Conservation (phyloP, 2,329 filamentous ascomycete species). For the Geoglossum cookeanum region DNA sequence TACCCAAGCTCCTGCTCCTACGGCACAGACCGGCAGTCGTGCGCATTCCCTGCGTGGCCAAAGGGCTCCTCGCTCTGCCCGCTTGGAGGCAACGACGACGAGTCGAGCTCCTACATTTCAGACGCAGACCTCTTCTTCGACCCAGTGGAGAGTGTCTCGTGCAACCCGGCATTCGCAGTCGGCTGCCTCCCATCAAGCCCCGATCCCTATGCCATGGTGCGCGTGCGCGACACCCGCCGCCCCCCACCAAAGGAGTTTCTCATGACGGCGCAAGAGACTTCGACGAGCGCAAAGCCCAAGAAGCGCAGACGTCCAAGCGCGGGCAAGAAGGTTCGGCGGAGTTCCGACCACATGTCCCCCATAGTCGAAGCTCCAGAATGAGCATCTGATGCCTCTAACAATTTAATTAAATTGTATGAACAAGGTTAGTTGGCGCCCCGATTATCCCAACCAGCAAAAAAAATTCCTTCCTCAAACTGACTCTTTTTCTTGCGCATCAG, state of each 20-base stretch:
- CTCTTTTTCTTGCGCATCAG: too few relatives aligned
- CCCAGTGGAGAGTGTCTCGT: conserved; percentile 29
- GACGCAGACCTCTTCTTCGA: conserved; percentile 42
- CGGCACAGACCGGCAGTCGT: conserved; percentile 21
- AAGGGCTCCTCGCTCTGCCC: conserved; percentile 30
- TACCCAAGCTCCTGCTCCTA: conserved; percentile 18
- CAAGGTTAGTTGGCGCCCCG: too few relatives aligned
- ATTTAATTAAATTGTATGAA: too few relatives aligned
- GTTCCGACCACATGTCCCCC: not conserved
- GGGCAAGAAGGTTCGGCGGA: not conserved
- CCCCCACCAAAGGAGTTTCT: conserved; percentile 1
- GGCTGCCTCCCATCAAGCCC: conserved; percentile 8
- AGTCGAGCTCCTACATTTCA: conserved; percentile 24
- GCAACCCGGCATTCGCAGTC: conserved; percentile 25
- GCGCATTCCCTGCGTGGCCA: conserved; percentile 41
- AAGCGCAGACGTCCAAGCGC: not conserved
- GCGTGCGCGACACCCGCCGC: not conserved
- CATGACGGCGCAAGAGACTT: not conserved
- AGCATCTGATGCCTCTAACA: too few relatives aligned
- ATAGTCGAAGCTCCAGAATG: not conserved
- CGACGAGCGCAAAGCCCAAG: not conserved
- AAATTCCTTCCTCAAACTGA: too few relatives aligned
- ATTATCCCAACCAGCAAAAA: too few relatives aligned
- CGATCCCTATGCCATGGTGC: conserved; percentile 1
- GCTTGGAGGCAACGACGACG: conserved; percentile 4